Evolutionary conservation across 1,139 yeast genomes (phyloP), one percentile per base, ranked within the genome.

Genomic region (Suhomyces bokatorum): DNA sequence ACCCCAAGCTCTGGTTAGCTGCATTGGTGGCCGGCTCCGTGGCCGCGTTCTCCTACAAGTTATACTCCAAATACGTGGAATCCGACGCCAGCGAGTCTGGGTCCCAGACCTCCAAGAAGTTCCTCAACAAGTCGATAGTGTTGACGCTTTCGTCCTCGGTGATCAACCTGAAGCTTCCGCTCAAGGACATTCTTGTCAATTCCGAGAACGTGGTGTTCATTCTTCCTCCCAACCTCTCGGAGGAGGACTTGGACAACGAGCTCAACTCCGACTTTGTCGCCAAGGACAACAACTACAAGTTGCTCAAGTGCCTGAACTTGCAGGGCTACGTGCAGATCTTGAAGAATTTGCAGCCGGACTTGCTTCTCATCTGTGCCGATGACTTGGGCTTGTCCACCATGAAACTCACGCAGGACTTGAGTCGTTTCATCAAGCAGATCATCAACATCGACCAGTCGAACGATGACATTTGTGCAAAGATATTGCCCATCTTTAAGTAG

Each of bases 161-260:
- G 16, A 60, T 74, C 49, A 67, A 64, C 43, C 65, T 72, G 43
- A 59, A 61, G 40, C 59, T 73, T 32, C 78, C 78, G 3, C 61
- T 74, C 43, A 59, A 66, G 47, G 77, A 73, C 11, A 70, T 73
- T 8, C 59, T 74, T 37, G 53, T 64, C 43, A 67, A 66, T 34
- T 56, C 69, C 3, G 75, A 69, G 30, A 72, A 73, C 47, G 72
- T 74, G 38, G 70, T 75, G n/a, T 74, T 73, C 52, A 74, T 74
- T 37, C 64, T 74, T 22, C 78, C 79, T 1, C 79, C 79, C 9
- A 69, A 73, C 48, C 62, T 74, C 40, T 66, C 71, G 5, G 61
- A 71, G 39, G 77, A 71, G 32, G 79, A 74, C 51, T 62, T 73
- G 41, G 60, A 54, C 46, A 56, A 59, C 20, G 56, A 56, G 22